Base-by-base conservation (phyloP, 306 rosid species). In the Urtica urens region DNA sequence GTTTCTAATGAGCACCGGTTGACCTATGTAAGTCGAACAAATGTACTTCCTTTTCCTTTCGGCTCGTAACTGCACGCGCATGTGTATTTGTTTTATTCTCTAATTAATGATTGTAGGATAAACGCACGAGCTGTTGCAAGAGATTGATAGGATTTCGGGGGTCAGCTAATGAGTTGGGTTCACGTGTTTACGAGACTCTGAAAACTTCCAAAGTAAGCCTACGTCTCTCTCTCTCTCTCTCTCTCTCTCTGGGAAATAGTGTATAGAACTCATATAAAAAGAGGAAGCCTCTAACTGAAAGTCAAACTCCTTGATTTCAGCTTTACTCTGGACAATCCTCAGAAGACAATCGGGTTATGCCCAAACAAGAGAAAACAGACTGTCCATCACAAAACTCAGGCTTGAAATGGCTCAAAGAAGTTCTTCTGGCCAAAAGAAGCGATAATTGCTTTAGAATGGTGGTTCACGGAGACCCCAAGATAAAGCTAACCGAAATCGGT, bases 381-480 rank as follows among this genome's bases (percentile, higher is more conserved):
- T 67, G 75, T 75, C 74, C 85, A 30, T 79, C 84, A 26, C 75
- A 69, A 51, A 64, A 93, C 14, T 82, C 80, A 52, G 99, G 99
- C 51, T 79, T 75, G 74, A 82, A 93, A 69, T 92, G 94, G 94
- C 59, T 92, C 53, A 92, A 92, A 69, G 96, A 92, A 51, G 94
- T 92, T 44, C 73, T 92, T 71, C 80, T 92, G 51, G 99, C 85
- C 63, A 92, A 92, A 67, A 82, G 99, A 53, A 85, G 78, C 64
- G 83, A 85, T 57, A 78, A 80, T 57, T 64, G 86, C 51, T 82
- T 82, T 58, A 93, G 94, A 38, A 67, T 71, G 25, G 94, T 85
- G 22, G 96, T 92, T 23, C 77, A 82, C 58, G 99, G 99, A 46
- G 96, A 92, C 67, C 93, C 99, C 19, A 78, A 74, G 46, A 80